These are phyloP conservation scores for Nemania abortiva DNA, from an alignment of 2,329 filamentous ascomycete species.

Conservation along the genomic window DNA sequence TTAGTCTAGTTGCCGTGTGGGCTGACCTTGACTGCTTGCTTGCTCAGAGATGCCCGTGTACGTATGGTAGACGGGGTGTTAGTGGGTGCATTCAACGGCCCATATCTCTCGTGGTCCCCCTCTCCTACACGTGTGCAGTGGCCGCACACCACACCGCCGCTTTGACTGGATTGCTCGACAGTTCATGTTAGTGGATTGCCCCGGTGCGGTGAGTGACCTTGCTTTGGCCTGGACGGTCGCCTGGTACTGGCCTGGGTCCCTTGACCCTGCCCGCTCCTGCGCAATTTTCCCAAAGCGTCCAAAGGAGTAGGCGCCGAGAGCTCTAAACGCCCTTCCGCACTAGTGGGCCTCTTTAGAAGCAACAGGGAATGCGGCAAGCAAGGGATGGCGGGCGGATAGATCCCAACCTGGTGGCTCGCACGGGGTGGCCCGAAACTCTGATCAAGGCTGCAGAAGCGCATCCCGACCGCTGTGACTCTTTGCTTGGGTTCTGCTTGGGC, in stretches of 20 bases:
- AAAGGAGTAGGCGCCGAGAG: conserved; percentile 39
- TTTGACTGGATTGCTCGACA: conserved; percentile 41
- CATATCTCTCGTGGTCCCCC: conserved; percentile 41
- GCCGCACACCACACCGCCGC: conserved; percentile 47
- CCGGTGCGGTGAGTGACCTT: conserved; percentile 44
- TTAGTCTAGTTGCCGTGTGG: neutral
- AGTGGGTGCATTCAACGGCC: conserved; percentile 24
- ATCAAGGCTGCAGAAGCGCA: conserved; percentile 45
- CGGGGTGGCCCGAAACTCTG: conserved; percentile 52
- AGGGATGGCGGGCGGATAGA: conserved; percentile 49
- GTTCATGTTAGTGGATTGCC: conserved; percentile 33
- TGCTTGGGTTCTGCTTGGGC: conserved; percentile 33
- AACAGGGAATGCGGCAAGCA: conserved; percentile 49
- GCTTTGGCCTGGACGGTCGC: conserved; percentile 39
- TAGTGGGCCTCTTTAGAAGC: conserved; percentile 42
- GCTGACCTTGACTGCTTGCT: conserved; percentile 33
- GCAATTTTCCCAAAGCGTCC: conserved; percentile 45
- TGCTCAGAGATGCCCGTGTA: neutral
- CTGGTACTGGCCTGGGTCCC: conserved; percentile 42
- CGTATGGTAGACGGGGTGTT: neutral
- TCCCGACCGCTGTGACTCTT: conserved; percentile 35
- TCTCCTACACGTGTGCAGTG: conserved; percentile 27
- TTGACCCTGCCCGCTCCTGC: conserved; percentile 41
- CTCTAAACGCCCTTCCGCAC: conserved; percentile 45
- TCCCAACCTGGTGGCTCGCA: conserved; percentile 51